Percentiles rank a stretch among this genome's conserved stretches.
Conservation (phyloP, 2,329 filamentous ascomycete species). For the Pseudocercospora macadamiae region DNA sequence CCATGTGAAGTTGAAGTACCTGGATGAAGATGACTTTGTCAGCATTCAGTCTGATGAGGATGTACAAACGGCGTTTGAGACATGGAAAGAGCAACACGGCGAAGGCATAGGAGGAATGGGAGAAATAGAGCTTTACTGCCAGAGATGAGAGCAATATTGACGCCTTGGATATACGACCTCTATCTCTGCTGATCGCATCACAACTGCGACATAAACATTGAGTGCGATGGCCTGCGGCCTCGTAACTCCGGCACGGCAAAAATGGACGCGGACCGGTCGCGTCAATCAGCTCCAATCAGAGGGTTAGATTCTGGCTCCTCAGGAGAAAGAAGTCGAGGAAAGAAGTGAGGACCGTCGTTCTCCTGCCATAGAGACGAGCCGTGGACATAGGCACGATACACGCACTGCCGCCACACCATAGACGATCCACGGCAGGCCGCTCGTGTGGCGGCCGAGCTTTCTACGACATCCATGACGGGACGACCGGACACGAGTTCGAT, state of each 20-base stretch:
- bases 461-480: not conserved
- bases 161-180: not conserved
- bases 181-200: not conserved
- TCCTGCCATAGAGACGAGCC: not conserved
- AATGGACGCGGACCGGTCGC: not conserved
- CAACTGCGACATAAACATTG: not conserved
- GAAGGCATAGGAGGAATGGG: conserved; percentile 69
- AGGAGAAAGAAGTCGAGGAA: not conserved
- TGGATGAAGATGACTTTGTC: conserved; percentile 90
- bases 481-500: not conserved
- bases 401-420: too few relatives aligned
- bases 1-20: conserved; percentile 83
- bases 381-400: not conserved
- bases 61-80: conserved; percentile 91
- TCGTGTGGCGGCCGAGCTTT: not conserved
- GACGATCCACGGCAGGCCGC: not conserved
- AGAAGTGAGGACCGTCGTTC: not conserved
- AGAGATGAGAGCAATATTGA: conserved; percentile 47
- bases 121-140: conserved; percentile 87
- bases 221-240: not conserved
- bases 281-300: not conserved
- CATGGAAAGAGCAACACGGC: conserved; percentile 80
- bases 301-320: not conserved
- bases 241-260: not conserved
- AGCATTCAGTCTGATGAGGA: conserved; percentile 95